Conservation (phyloP, 148 eudicot genomes). For the Persicaria maculosa region DNA sequence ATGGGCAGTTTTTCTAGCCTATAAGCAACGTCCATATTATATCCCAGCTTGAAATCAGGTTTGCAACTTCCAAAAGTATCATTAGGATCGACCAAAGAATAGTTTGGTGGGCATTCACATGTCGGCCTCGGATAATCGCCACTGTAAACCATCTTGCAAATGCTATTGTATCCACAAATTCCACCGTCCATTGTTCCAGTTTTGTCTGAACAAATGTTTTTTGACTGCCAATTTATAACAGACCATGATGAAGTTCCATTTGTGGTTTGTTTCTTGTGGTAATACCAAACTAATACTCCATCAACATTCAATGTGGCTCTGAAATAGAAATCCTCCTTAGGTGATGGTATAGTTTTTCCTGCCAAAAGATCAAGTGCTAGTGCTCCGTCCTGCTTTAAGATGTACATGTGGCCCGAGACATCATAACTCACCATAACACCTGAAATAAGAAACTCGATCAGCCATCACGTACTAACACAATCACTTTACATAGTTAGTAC, state of each 20-base stretch:
- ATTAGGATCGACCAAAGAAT: background rate
- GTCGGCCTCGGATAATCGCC: constrained; percentile 6
- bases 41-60: constrained; percentile 1
- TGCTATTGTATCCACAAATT: constrained; percentile 12
- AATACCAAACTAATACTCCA: constrained; percentile 12
- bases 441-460: background rate
- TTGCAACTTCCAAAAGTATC: constrained; percentile 8
- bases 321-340: background rate
- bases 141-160: background rate
- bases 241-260: background rate
- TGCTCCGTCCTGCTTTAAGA: background rate
- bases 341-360: background rate
- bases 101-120: constrained; percentile 11
- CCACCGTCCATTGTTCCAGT: background rate
- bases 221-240: background rate
- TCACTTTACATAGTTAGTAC: background rate
- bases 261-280: background rate
- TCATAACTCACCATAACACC: background rate
- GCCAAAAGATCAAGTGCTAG: background rate
- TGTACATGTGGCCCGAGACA: constrained; percentile 13
- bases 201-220: background rate
- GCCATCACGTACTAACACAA: background rate
- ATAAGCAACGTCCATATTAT: background rate
- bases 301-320: constrained; percentile 3
- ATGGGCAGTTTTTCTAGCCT: constrained; percentile 8